Conservation (phyloP, 2,329 filamentous ascomycete species). For the Trichoderma harzianum region DNA sequence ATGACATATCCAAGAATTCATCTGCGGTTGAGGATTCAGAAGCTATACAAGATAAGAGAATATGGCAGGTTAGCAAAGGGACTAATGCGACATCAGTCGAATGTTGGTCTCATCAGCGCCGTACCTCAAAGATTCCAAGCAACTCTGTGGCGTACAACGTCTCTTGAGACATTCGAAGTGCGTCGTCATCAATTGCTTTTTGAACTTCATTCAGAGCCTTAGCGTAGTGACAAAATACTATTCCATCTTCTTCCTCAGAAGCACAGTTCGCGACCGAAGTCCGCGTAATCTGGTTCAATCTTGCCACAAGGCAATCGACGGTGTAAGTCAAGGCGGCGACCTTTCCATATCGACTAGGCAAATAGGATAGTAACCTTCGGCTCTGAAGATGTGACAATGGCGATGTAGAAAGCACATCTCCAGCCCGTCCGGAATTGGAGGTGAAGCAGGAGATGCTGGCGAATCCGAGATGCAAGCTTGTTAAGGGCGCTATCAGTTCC, state of each 20-base stretch:
- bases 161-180: not conserved
- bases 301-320: constrained; percentile 2
- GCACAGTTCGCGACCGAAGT: not conserved
- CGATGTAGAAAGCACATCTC: not conserved
- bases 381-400: not conserved
- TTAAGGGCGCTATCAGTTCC: not conserved
- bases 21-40: not conserved
- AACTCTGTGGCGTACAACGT: not conserved
- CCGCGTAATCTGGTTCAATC: not conserved
- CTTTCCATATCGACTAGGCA: not conserved
- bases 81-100: too few relatives aligned
- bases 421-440: not conserved
- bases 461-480: not conserved
- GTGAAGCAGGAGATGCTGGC: not conserved
- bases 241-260: not conserved
- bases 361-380: not conserved
- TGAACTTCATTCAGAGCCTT: not conserved
- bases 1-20: not conserved
- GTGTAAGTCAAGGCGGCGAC: not conserved
- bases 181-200: not conserved
- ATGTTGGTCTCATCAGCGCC: not conserved
- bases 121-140: not conserved
- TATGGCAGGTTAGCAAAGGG: not conserved
- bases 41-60: not conserved
- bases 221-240: not conserved